phyloP scores from a whole-genome alignment of 805 yeast species.

The Candida montana region DNA sequence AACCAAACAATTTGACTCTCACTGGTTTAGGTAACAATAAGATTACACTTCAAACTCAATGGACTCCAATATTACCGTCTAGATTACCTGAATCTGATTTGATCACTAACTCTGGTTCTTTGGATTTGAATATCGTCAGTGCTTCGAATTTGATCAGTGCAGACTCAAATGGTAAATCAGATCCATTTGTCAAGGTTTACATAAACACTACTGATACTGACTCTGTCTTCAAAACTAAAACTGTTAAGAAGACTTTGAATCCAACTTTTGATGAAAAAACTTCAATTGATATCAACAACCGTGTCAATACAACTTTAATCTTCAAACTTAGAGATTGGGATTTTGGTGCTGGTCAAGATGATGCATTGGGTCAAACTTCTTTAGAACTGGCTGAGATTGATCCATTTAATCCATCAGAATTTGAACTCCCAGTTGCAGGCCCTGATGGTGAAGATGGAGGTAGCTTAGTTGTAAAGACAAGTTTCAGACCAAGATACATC shows the following conservation, averaged over 20 bases:
- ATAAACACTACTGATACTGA: constrained; percentile 53
- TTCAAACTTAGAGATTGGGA: constrained; percentile 85
- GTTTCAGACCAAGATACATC: constrained; percentile 70
- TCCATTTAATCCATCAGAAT: constrained; percentile 47
- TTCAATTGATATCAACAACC: constrained; percentile 49
- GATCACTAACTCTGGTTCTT: constrained; percentile 66
- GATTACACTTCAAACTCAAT: constrained; percentile 58
- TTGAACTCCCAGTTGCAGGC: constrained; percentile 44
- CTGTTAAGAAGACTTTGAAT: constrained; percentile 76
- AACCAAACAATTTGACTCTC: constrained; percentile 53
- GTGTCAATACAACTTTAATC: constrained; percentile 52
- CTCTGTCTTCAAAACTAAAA: constrained; percentile 65
- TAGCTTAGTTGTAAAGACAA: constrained; percentile 47
- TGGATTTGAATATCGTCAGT: constrained; percentile 53
- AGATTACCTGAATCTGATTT: constrained; percentile 70
- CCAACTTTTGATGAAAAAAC: constrained; percentile 86
- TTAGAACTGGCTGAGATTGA: constrained; percentile 56
- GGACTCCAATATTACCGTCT: constrained; percentile 67
- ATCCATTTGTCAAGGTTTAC: constrained; percentile 75
- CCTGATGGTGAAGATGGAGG: constrained; percentile 50
- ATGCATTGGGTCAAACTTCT: constrained; percentile 62
- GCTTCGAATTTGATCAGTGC: constrained; percentile 75
- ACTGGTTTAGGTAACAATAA: constrained; percentile 47
- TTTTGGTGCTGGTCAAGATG: constrained; percentile 83
- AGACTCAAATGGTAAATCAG: constrained; percentile 91